Percentiles rank a stretch among this genome's conserved stretches.
Evolutionary conservation across 106 monocot genomes (phyloP).

Genomic region (Acanthochlamys bracteata): DNA sequence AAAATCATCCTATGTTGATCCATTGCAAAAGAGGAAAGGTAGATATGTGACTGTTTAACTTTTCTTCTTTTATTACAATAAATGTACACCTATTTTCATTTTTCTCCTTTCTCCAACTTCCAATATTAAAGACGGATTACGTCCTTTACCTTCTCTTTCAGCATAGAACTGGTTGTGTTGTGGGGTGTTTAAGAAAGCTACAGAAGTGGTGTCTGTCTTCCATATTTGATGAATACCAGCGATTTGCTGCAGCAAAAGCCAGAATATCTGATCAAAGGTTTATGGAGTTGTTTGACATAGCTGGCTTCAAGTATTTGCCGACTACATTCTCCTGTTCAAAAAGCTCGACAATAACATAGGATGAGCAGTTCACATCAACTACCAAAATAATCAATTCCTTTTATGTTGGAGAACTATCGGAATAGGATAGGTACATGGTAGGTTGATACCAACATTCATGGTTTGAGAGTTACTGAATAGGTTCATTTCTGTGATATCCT

Average conservation of each 20-base stretch:
- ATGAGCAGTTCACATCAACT: neutral
- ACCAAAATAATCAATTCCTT: neutral
- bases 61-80: neutral
- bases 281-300: constrained; percentile 49
- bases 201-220: constrained; percentile 83
- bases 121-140: neutral
- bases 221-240: constrained; percentile 65
- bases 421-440: neutral
- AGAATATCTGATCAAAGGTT: constrained; percentile 69
- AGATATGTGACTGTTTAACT: neutral
- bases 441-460: neutral
- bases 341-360: neutral
- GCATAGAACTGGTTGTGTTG: constrained; percentile 82
- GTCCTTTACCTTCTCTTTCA: constrained; percentile 13
- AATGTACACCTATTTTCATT: too few species aligned
- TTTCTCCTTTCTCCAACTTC: neutral
- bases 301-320: constrained; percentile 29
- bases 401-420: neutral
- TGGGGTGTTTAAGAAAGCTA: constrained; percentile 72
- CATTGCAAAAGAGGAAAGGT: constrained; percentile 93
- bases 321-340: constrained; percentile 25
- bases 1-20: constrained; percentile 72
- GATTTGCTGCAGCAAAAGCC: constrained; percentile 67
- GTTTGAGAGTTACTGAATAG: neutral
- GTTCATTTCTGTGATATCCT: neutral